Evolutionary conservation across 2,329 filamentous ascomycete genomes (phyloP), one percentile per base, ranked within the genome.

Genomic region (Aspergillus awamori): DNA sequence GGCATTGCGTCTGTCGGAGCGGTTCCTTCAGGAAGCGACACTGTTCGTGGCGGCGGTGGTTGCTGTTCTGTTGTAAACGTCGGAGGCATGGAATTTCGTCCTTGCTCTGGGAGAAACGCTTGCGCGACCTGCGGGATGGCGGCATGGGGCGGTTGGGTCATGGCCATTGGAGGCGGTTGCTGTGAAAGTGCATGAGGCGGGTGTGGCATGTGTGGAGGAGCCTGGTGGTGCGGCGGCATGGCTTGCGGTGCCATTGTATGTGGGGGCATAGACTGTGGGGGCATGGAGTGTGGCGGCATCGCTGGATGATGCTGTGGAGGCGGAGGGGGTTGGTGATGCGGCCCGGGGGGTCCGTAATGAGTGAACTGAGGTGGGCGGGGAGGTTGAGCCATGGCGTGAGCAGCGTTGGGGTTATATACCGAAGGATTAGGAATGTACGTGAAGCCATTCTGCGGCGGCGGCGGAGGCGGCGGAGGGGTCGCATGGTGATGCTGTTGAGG

Each of bases 371-470:
- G 67, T 43, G 81, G 80, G 47, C 80, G 78, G 20, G 72, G 74
- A 49, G 72, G 70, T 58, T 79, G 80, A 73, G 82, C 83, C 66
- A 80, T 79, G 61, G 70, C 73, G 54, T 71, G 69, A 58, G 81
- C 77, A 54, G 81, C 77, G 65, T 84, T 89, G 8, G 87, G 87
- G 70, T 92, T 92, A 77, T 96, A 97, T 68, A 96, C 92, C 36
- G 90, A 87, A 41, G 91, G 91, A 65, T 95, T 93, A 3, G 91
- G 88, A 82, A 96, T 92, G 73, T 93, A 97, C 3, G 90, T 86
- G 76, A 91, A 96, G 58, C 86, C 91, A 70, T 90, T 91, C 62
- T 84, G 80, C 28, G 83, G 82, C 36, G 84, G 82, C 38, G 84
- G 63, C 13, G 70, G 84, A 52, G 88, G 88, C 28, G 77, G 73